A percentile compares a stretch with the other conserved stretches of the same genome.
Conservation (phyloP, 1,139 yeast species). For the Kodamaea ohmeri region DNA sequence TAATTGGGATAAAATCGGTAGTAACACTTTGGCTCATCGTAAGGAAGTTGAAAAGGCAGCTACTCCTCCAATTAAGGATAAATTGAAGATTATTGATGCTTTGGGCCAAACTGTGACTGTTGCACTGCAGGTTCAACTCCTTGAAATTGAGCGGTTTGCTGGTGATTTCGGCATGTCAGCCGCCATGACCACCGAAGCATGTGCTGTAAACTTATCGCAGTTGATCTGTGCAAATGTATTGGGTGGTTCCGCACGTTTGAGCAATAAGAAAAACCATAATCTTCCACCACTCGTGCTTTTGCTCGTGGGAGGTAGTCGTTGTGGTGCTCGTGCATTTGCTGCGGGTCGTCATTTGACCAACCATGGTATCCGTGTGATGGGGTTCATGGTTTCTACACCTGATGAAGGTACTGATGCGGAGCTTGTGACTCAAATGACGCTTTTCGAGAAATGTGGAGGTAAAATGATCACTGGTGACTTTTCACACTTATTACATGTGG, state of each 20-base stretch:
- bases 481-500: constrained; percentile 28
- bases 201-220: constrained; percentile 65
- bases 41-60: constrained; percentile 10
- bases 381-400: constrained; percentile 32
- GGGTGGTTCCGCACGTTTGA: constrained; percentile 66
- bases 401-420: constrained; percentile 28
- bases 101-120: constrained; percentile 36
- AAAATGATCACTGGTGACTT: constrained; percentile 39
- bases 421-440: constrained; percentile 42
- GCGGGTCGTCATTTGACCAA: constrained; percentile 78
- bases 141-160: constrained; percentile 71
- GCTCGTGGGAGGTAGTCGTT: constrained; percentile 67
- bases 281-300: constrained; percentile 75
- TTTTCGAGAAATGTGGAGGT: constrained; percentile 51
- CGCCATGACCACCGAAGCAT: constrained; percentile 58
- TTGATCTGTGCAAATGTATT: constrained; percentile 55
- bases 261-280: constrained; percentile 59
- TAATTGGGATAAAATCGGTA: constrained; percentile 54
- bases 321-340: constrained; percentile 76
- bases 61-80: constrained; percentile 13
- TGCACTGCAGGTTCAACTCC: constrained; percentile 76
- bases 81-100: constrained; percentile 22
- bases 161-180: constrained; percentile 54
- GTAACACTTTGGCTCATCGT: constrained; percentile 8
- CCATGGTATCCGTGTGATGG: constrained; percentile 69